Conservation (phyloP, 805 yeast species). For the Saccharomycopsis javanensis region DNA sequence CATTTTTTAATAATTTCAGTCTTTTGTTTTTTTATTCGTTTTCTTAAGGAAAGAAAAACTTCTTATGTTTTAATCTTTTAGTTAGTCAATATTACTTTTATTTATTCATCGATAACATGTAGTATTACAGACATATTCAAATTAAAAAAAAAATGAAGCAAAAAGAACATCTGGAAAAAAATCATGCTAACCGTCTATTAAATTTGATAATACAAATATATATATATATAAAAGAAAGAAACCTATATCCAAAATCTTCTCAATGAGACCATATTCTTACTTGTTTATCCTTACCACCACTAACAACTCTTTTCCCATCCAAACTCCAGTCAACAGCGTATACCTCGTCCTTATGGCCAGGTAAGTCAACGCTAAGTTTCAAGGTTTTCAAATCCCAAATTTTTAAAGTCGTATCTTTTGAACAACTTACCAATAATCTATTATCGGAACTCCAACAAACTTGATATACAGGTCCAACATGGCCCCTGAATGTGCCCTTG, state of each 20-base stretch:
- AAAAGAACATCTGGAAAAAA: not conserved
- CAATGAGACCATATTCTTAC: constrained; percentile 88
- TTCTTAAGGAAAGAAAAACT: not conserved
- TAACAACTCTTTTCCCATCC: constrained; percentile 88
- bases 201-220: not conserved
- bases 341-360: constrained; percentile 94
- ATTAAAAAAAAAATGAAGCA: too few relatives aligned
- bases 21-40: not conserved
- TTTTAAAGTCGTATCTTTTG: constrained; percentile 91
- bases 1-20: not conserved
- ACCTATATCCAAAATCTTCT: not conserved
- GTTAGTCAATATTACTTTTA: not conserved
- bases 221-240: not conserved
- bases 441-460: constrained; percentile 97
- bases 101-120: not conserved
- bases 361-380: constrained; percentile 79
- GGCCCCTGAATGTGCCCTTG: constrained; percentile 85
- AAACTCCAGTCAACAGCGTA: constrained; percentile 97
- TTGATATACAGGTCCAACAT: constrained; percentile 95
- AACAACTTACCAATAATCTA: constrained; percentile 81
- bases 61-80: not conserved
- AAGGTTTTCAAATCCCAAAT: constrained; percentile 91
- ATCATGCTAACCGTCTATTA: not conserved
- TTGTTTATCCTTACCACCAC: constrained; percentile 95
- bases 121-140: too few relatives aligned